Evolutionary conservation across 1,284 basidiomycete genomes (phyloP).

Genomic region (Hypsizygus ulmarius): DNA sequence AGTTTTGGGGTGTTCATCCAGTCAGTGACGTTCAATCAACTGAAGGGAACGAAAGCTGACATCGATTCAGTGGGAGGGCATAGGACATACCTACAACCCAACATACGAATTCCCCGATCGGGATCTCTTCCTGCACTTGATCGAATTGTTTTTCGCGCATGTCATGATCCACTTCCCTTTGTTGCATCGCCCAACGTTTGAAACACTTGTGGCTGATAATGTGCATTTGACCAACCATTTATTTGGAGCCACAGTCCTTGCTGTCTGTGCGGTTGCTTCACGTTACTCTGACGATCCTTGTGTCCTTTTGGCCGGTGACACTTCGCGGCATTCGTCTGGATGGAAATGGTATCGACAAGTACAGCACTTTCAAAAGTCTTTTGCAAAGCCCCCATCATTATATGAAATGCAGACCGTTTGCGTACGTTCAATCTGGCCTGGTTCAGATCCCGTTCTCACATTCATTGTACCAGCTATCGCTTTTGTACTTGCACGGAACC

Average conservation of each 20-base stretch:
- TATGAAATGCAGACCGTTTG: conserved; percentile 59
- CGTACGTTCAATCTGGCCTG: conserved; percentile 25
- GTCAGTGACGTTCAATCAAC: not conserved
- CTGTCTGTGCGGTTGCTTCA: conserved; percentile 70
- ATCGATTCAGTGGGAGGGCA: conserved; percentile 14
- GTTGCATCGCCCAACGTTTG: conserved; percentile 66
- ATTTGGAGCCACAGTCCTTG: conserved; percentile 66
- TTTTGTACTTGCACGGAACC: conserved; percentile 23
- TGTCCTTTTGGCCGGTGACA: conserved; percentile 42
- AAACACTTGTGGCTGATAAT: conserved; percentile 46
- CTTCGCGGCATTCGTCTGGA: conserved; percentile 49
- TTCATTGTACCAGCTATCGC: conserved; percentile 19
- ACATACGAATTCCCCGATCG: conserved; percentile 15
- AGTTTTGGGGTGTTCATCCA: conserved; percentile 18
- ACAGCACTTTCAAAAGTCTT: conserved; percentile 41
- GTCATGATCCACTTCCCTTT: conserved; percentile 18
- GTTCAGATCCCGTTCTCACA: conserved; percentile 14
- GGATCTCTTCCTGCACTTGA: conserved; percentile 13
- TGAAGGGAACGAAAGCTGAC: not conserved
- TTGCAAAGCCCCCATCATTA: conserved; percentile 49
- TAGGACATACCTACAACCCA: conserved; percentile 5
- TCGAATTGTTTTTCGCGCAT: conserved; percentile 16
- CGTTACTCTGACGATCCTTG: conserved; percentile 62
- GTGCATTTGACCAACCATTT: conserved; percentile 51
- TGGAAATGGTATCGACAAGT: conserved; percentile 61